Evolutionary conservation across 2,329 filamentous ascomycete species (phyloP).

Genomic region (Ustulina deusta): DNA sequence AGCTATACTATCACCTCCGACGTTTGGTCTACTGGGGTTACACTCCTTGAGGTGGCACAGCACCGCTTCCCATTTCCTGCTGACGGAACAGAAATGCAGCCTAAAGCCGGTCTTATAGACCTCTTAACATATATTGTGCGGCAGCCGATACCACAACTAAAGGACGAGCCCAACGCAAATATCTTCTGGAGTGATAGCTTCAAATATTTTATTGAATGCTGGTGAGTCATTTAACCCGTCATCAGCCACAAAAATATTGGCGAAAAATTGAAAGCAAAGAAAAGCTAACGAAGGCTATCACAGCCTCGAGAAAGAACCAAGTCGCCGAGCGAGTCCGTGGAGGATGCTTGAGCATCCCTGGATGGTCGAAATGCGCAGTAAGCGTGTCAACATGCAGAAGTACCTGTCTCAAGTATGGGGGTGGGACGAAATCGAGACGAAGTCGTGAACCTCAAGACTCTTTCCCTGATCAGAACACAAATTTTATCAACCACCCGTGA

Average conservation of each 20-base stretch:
- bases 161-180: constrained; percentile 89
- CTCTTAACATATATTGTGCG: constrained; percentile 97
- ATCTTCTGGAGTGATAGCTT: constrained; percentile 98
- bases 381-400: constrained; percentile 97
- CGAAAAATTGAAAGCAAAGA: background rate
- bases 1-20: constrained; percentile 99
- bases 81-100: constrained; percentile 95
- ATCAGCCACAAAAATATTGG: constrained; percentile 14
- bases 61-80: constrained; percentile 98
- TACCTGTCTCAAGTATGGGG: constrained; percentile 97
- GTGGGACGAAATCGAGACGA: constrained; percentile 75
- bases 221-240: constrained; percentile 71
- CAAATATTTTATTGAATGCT: constrained; percentile 99
- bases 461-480: background rate
- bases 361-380: constrained; percentile 96
- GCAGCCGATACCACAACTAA: constrained; percentile 93
- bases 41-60: constrained; percentile 97
- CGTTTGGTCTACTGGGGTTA: constrained; percentile 97
- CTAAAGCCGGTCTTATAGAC: constrained; percentile 91
- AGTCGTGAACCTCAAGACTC: constrained; percentile 33
- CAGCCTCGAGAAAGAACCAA: constrained; percentile 93
- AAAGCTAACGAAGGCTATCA: constrained; percentile 30
- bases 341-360: constrained; percentile 99
- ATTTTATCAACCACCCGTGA: background rate
- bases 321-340: constrained; percentile 91